Evolutionary conservation across 2,329 filamentous ascomycete genomes (phyloP), one percentile per base, ranked within the genome.

Genomic region (Sporothrix sp.): DNA sequence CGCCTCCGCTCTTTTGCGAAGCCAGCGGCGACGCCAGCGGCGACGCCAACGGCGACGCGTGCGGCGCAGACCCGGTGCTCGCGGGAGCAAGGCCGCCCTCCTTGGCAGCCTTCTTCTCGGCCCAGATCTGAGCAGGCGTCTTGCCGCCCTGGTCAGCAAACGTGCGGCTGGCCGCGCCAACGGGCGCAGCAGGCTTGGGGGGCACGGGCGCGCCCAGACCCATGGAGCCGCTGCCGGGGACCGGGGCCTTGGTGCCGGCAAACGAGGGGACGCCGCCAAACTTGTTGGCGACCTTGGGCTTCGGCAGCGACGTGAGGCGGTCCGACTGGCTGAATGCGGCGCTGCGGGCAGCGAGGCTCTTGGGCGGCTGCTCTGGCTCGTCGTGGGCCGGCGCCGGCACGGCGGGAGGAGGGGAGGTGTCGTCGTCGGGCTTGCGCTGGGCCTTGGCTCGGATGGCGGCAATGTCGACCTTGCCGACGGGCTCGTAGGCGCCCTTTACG

Each of bases 141-240:
- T 97, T 98, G 55, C 93, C 93, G 56, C 86, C 90, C 65, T 94
- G 75, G 58, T 96, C 90, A 14, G 93, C 93, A 71, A 97, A 98
- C 1, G 89, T 95, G 61, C 88, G 83, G 69, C 88, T 94, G 33
- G 90, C 89, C 57, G 81, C 76, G 23, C 88, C 89, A 23, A 95
- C 75, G 6, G 85, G 81, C 3, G 78, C 72, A 18, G 81, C 6
- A 28, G n/a, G 69, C 21, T 79, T 65, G 25, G 80, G 71, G 8
- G 75, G 66, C n/a, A 79, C 67, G 54, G 83, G 82, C 11, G 79
- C 69, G 33, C 76, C 78, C 46, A 87, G 71, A 20, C 81, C 81
- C 32, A 81, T 78, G 0, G 73, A 79, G 40, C 48, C 80, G 0
- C 74, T 80, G 40, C 52, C 81, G 11, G 93, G 91, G 0, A 85